Percentiles rank a stretch among this genome's conserved stretches.
phyloP scores from a whole-genome alignment of 352 stramenopile genomes.

The Globisporangium rhizosaccharum region DNA sequence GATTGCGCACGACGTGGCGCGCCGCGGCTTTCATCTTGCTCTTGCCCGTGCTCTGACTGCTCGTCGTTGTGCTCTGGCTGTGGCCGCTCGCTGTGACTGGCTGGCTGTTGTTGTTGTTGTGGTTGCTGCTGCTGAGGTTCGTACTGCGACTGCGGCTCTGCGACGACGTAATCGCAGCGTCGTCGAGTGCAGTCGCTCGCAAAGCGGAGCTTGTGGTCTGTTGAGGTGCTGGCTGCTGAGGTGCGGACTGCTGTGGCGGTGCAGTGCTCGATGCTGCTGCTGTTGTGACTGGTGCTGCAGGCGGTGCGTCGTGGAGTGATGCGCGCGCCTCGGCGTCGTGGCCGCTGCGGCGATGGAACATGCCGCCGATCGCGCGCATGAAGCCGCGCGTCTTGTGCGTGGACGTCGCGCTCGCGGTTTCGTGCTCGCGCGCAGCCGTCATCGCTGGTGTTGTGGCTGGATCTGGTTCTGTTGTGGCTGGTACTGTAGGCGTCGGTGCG shows the following conservation, averaged over 20 bases:
- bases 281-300: not conserved
- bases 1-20: conserved; percentile 12
- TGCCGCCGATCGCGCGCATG: conserved; percentile 38
- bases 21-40: conserved; percentile 4
- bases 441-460: not conserved
- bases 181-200: conserved; percentile 24
- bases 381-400: conserved; percentile 32
- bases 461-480: conserved; percentile 1
- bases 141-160: not conserved
- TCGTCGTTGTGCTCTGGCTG: not conserved
- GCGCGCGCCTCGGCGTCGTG: conserved; percentile 14
- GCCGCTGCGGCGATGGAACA: conserved; percentile 34
- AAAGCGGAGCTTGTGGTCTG: conserved; percentile 7
- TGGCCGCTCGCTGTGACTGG: not conserved
- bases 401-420: conserved; percentile 1
- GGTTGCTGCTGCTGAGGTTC: conserved; percentile 2
- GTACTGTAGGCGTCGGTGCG: not conserved
- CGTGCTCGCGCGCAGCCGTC: not conserved
- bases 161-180: conserved; percentile 7
- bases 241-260: not conserved
- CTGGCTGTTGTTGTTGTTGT: not conserved
- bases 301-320: conserved; percentile 1
- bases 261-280: not conserved
- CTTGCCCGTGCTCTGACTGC: not conserved
- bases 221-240: not conserved